Evolutionary conservation across 371 early-diverging fungal species (phyloP), one percentile per base, ranked within the genome.

Genomic region (Capillidium rhysosporum): DNA sequence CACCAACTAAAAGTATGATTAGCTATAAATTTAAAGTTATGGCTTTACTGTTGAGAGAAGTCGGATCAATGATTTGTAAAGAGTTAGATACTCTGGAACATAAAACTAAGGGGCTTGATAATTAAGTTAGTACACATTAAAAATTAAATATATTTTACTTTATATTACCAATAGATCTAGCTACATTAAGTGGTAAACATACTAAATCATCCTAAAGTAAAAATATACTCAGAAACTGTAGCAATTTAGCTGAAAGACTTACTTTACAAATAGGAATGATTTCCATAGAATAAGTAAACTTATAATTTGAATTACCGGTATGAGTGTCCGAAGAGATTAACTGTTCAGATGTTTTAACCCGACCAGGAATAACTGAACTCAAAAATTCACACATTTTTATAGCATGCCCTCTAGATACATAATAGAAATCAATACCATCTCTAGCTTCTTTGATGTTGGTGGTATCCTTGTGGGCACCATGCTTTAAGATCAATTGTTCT

Each of bases 371-470:
- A 51, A 91, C 81, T 45, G 84, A 77, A 46, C 70, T 69, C 59
- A 99, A 65, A 66, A 98, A 99, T 54, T 95, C 95, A 44, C 89
- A 73, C 86, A 99, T 91, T 68, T 92, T 88, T 61, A 91, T 73
- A 24, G 98, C 98, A 63, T 92, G 91, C 26, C 75, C 69, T 53
- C 92, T 79, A 46, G 82, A 73, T n/a, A 78, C 80, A 68, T 86
- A 99, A 66, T 85, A 98, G 67, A 99, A 99, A 69, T 99, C 99
- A 52, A 99, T 73, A 58, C 99, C 99, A 61, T 98, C 98, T 65
- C 79, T 86, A 56, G 81, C 80, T 63, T 92, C 94, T 62, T 97
- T 94, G 65, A 99, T 98, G 67, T 98, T 98, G 56, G 84, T 85
- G 14, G 97, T 92, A 63, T 97, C 93, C 57, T 77, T 78, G 75